A percentile compares a stretch with the other conserved stretches of the same genome.
These are phyloP conservation scores for Colletotrichum ledebouriae DNA, from an alignment of 2,329 filamentous ascomycete genomes.

Conservation along the genomic window DNA sequence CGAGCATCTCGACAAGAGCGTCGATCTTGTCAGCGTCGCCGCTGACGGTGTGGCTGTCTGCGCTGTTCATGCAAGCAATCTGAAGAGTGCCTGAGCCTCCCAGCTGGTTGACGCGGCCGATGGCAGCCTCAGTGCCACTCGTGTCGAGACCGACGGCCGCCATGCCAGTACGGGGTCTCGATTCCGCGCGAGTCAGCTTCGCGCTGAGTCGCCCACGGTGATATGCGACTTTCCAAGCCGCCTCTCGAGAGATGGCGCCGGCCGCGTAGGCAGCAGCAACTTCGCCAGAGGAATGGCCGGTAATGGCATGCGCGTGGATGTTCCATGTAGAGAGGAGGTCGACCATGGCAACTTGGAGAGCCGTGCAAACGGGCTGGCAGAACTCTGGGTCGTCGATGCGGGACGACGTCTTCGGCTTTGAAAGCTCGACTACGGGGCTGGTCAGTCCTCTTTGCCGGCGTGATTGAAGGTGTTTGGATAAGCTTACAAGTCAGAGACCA, in stretches of 20 bases:
- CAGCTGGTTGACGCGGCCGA: conserved; percentile 47
- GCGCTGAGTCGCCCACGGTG: conserved; percentile 55
- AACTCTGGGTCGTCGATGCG: conserved; percentile 56
- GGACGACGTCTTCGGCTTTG: conserved; percentile 49
- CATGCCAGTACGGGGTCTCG: conserved; percentile 53
- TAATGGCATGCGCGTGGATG: conserved; percentile 54
- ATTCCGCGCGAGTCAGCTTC: conserved; percentile 48
- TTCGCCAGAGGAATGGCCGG: conserved; percentile 63
- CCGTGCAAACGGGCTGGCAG: conserved; percentile 59
- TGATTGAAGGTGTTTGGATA: not conserved
- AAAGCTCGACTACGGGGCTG: conserved; percentile 39
- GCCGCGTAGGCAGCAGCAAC: conserved; percentile 62
- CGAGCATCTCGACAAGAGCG: conserved; percentile 50
- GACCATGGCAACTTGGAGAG: conserved; percentile 62
- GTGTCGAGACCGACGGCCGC: conserved; percentile 55
- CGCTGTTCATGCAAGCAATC: conserved; percentile 66
- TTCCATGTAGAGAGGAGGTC: conserved; percentile 59
- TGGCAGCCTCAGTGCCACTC: conserved; percentile 44
- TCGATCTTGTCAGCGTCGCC: conserved; percentile 45
- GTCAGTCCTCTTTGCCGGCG: not conserved
- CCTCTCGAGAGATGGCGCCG: conserved; percentile 53
- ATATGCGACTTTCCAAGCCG: conserved; percentile 64
- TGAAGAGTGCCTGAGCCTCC: conserved; percentile 46
- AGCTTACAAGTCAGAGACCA: conserved; percentile 44
- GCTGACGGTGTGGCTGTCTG: conserved; percentile 65